Percentiles rank a stretch among this genome's conserved stretches.
phyloP scores from a whole-genome alignment of 495 filamentous ascomycete species.

The Aspergillus saccharolyticus region DNA sequence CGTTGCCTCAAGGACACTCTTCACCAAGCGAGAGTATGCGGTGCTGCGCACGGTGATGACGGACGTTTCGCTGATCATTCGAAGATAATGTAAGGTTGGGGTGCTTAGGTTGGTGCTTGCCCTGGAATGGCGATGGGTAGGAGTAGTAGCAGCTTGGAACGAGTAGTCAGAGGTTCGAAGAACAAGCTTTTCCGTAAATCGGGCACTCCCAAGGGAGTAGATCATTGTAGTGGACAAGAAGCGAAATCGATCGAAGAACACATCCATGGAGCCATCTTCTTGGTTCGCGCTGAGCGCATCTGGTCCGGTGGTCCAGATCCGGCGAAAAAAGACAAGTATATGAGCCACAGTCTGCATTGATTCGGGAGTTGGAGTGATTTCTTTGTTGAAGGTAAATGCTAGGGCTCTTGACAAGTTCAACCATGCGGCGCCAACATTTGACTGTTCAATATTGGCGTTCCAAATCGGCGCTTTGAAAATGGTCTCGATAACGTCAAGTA shows the following conservation, averaged over 20 bases:
- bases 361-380: conserved; percentile 83
- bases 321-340: conserved; percentile 60
- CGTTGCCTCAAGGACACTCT: conserved; percentile 36
- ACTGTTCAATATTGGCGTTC: conserved; percentile 38
- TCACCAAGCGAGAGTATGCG: conserved; percentile 29
- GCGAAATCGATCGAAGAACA: conserved; percentile 57
- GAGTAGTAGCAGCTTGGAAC: conserved; percentile 46
- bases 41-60: conserved; percentile 19
- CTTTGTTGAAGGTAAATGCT: conserved; percentile 74
- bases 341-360: conserved; percentile 72
- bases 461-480: conserved; percentile 55
- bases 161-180: conserved; percentile 36
- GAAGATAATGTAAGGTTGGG: conserved; percentile 41
- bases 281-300: conserved; percentile 33
- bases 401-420: conserved; percentile 60
- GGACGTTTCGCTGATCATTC: conserved; percentile 25
- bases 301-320: conserved; percentile 54
- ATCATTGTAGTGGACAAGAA: conserved; percentile 59
- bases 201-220: conserved; percentile 59
- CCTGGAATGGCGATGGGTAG: conserved; percentile 33
- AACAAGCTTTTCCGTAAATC: conserved; percentile 74
- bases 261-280: conserved; percentile 20
- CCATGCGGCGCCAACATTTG: conserved; percentile 60
- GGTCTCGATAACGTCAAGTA: conserved; percentile 61
- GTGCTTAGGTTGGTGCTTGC: conserved; percentile 26